These are phyloP conservation scores for Linderniella brevidens DNA, from an alignment of 257 asterid genomes.

Conservation along the genomic window DNA sequence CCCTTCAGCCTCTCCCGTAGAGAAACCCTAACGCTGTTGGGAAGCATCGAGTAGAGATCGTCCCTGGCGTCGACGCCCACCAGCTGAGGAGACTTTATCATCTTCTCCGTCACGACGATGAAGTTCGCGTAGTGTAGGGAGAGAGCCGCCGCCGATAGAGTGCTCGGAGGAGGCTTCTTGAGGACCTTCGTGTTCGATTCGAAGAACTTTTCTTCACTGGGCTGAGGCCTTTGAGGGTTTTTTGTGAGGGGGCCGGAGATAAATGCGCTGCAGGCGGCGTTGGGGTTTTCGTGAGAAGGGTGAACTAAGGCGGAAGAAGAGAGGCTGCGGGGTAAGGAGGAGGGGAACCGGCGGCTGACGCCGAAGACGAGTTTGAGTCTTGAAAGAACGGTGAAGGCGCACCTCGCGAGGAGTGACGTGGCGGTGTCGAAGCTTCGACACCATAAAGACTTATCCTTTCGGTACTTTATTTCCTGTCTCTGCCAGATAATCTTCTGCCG, in stretches of 20 bases:
- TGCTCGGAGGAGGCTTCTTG: conserved; percentile 41
- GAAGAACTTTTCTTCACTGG: conserved; percentile 18
- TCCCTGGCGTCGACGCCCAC: conserved; percentile 84
- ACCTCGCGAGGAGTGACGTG: conserved; percentile 37
- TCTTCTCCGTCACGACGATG: conserved; percentile 76
- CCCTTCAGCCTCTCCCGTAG: conserved; percentile 56
- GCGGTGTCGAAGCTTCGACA: conserved; percentile 59
- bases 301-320: conserved; percentile 75
- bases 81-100: conserved; percentile 73
- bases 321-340: conserved; percentile 51
- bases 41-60: conserved; percentile 73
- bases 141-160: conserved; percentile 75
- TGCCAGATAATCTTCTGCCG: conserved; percentile 75
- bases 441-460: conserved; percentile 71
- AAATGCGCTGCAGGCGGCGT: conserved; percentile 15
- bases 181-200: conserved; percentile 33
- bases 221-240: conserved; percentile 10
- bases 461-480: conserved; percentile 54
- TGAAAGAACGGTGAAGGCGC: conserved; percentile 50
- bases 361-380: conserved; percentile 77
- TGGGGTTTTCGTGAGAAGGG: conserved; percentile 46
- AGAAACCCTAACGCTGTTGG: conserved; percentile 42
- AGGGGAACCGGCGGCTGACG: conserved; percentile 27
- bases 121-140: conserved; percentile 69
- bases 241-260: conserved; percentile 55